A percentile compares a stretch with the other conserved stretches of the same genome.
These are phyloP conservation scores for Angomonas deanei DNA, from an alignment of 208 protist genomes.

Conservation along the genomic window DNA sequence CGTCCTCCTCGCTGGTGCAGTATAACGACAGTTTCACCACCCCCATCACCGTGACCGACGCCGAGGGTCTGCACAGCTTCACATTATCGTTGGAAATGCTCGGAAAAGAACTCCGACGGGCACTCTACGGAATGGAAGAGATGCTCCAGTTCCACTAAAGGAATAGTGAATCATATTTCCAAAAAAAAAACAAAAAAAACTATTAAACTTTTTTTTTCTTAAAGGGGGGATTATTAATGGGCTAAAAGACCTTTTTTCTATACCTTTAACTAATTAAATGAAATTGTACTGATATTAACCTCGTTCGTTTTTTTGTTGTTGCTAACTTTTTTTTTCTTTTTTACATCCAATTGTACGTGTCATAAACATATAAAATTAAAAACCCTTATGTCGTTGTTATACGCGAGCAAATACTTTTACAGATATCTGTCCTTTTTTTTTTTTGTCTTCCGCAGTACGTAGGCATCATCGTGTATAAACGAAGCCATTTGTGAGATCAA, in stretches of 20 bases:
- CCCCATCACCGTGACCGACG: slow-evolving; percentile 56
- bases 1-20: slow-evolving; percentile 26
- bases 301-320: not conserved
- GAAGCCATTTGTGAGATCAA: too few species aligned
- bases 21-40: slow-evolving; percentile 62
- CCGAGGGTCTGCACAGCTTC: slow-evolving; percentile 60
- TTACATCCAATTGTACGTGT: not conserved
- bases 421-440: too few species aligned
- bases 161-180: too few species aligned
- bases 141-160: slow-evolving; percentile 41
- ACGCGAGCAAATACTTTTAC: too few species aligned
- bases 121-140: slow-evolving; percentile 57
- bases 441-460: too few species aligned
- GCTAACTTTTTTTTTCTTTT: not conserved
- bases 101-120: slow-evolving; percentile 51
- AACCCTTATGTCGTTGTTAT: too few species aligned
- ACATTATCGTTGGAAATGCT: slow-evolving; percentile 65
- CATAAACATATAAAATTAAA: not conserved
- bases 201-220: too few species aligned
- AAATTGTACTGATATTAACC: not conserved
- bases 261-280: not conserved
- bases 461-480: too few species aligned
- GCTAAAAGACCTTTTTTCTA: too few species aligned
- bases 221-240: too few species aligned
- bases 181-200: not conserved